phyloP scores from a whole-genome alignment of 2,329 filamentous ascomycete species.

The Geoglossum cookeanum region DNA sequence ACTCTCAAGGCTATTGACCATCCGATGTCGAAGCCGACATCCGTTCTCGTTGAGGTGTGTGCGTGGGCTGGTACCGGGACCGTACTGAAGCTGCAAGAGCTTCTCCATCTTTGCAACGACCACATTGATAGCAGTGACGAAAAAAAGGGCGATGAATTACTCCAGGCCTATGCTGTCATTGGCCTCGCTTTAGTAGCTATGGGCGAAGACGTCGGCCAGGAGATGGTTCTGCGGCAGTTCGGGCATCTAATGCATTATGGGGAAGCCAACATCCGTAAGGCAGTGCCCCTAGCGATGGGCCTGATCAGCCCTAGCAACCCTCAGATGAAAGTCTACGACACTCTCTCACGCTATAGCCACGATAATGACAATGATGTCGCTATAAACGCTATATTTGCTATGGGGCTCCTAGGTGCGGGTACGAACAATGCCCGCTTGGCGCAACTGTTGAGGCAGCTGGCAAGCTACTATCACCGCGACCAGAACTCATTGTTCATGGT shows the following conservation, averaged over 20 bases:
- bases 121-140: slow-evolving; percentile 88
- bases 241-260: slow-evolving; percentile 99
- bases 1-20: slow-evolving; percentile 94
- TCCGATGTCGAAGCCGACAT: slow-evolving; percentile 90
- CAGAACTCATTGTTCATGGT: slow-evolving; percentile 98
- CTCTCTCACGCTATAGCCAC: slow-evolving; percentile 89
- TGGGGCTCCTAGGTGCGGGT: slow-evolving; percentile 90
- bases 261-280: slow-evolving; percentile 89
- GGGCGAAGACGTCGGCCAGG: slow-evolving; percentile 95
- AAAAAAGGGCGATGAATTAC: slow-evolving; percentile 85
- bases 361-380: slow-evolving; percentile 97
- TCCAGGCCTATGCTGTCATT: slow-evolving; percentile 89
- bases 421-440: slow-evolving; percentile 96
- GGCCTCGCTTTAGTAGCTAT: slow-evolving; percentile 89
- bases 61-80: slow-evolving; percentile 96
- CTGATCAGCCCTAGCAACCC: slow-evolving; percentile 94
- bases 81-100: slow-evolving; percentile 89
- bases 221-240: slow-evolving; percentile 96
- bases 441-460: slow-evolving; percentile 81
- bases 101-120: slow-evolving; percentile 95
- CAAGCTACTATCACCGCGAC: slow-evolving; percentile 95
- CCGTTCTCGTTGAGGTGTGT: slow-evolving; percentile 85
- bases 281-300: slow-evolving; percentile 90
- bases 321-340: slow-evolving; percentile 99
- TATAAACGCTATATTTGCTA: slow-evolving; percentile 96